A percentile compares a stretch with the other conserved stretches of the same genome.
Evolutionary conservation across 2,329 filamentous ascomycete genomes (phyloP).

Genomic region (Arthrobotrys entomopaga): DNA sequence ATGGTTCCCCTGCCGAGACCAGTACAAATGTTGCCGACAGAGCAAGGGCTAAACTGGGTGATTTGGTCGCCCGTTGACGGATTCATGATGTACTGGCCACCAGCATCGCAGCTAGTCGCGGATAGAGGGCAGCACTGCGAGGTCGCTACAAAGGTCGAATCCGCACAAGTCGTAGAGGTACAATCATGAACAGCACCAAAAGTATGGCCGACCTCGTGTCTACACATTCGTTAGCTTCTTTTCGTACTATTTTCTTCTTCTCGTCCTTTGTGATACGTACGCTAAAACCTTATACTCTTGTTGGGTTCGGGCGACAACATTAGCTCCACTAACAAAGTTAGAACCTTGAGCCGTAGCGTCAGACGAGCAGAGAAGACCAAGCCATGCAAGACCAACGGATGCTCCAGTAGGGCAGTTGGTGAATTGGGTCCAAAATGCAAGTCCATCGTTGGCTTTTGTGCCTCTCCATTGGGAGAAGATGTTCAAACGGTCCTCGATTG

Average conservation of each 20-base stretch:
- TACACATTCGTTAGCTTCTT: constrained; percentile 24
- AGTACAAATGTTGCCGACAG: constrained; percentile 91
- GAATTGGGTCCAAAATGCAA: constrained; percentile 93
- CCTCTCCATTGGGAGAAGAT: constrained; percentile 91
- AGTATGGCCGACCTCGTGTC: constrained; percentile 89
- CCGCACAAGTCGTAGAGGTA: constrained; percentile 64
- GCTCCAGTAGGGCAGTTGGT: constrained; percentile 82
- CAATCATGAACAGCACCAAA: constrained; percentile 98
- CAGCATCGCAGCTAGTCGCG: constrained; percentile 75
- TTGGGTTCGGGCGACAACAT: constrained; percentile 84
- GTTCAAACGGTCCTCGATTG: constrained; percentile 82
- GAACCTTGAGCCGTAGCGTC: constrained; percentile 67
- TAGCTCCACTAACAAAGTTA: constrained; percentile 83
- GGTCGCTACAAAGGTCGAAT: constrained; percentile 61
- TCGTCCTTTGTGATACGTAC: constrained; percentile 22
- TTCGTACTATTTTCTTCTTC: not conserved
- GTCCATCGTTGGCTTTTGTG: constrained; percentile 74
- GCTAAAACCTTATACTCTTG: constrained; percentile 96
- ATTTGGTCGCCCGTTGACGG: constrained; percentile 81
- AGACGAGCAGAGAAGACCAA: constrained; percentile 81
- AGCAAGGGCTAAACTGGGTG: constrained; percentile 84
- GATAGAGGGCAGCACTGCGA: constrained; percentile 80
- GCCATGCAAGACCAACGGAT: constrained; percentile 91
- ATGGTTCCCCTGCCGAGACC: constrained; percentile 81
- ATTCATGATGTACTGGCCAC: constrained; percentile 91